Percentiles rank a stretch among this genome's conserved stretches.
These are phyloP conservation scores for Debaryomyces hansenii DNA, from an alignment of 805 yeast species.

Conservation along the genomic window DNA sequence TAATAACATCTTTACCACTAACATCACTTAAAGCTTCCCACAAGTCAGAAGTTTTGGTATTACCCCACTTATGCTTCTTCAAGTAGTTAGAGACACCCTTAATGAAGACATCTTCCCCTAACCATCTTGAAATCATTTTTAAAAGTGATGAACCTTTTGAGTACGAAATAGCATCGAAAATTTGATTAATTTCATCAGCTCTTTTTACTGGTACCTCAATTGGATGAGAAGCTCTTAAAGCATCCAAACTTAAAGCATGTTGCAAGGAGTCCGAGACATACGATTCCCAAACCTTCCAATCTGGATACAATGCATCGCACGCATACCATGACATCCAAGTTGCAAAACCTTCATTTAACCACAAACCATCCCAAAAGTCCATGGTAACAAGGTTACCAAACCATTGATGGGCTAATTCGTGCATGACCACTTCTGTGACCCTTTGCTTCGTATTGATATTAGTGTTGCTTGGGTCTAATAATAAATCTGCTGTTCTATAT, in stretches of 20 bases:
- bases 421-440: conserved; percentile 84
- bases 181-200: conserved; percentile 80
- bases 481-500: conserved; percentile 72
- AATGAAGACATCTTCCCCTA: conserved; percentile 74
- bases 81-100: conserved; percentile 79
- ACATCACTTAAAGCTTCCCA: conserved; percentile 74
- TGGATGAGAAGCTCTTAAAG: conserved; percentile 82
- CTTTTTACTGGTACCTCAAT: conserved; percentile 78
- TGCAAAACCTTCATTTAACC: conserved; percentile 89
- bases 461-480: conserved; percentile 70
- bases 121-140: conserved; percentile 78
- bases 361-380: conserved; percentile 92
- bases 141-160: conserved; percentile 77
- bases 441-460: conserved; percentile 64
- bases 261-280: conserved; percentile 78
- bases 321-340: conserved; percentile 92
- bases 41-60: conserved; percentile 72
- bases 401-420: conserved; percentile 92
- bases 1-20: conserved; percentile 69
- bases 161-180: conserved; percentile 82
- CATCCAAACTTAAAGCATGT: conserved; percentile 71
- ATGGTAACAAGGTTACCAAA: conserved; percentile 86
- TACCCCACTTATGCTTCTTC: conserved; percentile 73
- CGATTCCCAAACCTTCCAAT: conserved; percentile 85
- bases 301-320: conserved; percentile 72